Base-by-base conservation (phyloP, 202 grass and related monocot species). In the Brachypodium distachyon region DNA sequence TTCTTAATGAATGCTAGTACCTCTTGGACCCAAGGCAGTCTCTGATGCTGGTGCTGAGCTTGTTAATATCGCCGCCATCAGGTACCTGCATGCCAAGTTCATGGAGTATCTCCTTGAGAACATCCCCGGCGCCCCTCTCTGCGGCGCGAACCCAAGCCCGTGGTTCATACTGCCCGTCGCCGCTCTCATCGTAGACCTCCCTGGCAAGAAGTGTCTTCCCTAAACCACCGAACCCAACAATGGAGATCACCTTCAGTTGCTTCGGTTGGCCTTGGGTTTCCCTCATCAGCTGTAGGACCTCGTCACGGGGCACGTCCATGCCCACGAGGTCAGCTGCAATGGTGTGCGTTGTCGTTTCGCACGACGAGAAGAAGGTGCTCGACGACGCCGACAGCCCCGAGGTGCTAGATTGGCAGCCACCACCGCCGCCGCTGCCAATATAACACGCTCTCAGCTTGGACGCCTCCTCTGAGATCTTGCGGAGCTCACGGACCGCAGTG, bases 201-300 rank as follows among this genome's bases (percentile, higher is more conserved):
- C 9, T 16, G 3, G 76, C 76, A 14, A 78, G 76, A 14, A 9
- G 25, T 4, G 76, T 78, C 26, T 78, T 78, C 10, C 61, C 76
- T 3, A 67, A 53, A 2, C 76, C 76, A 6, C 36, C 25, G n/a
- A 78, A 78, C 0, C 76, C 76, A 0, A 78, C 62, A 0, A 78
- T 21, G 25, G 76, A 56, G 2, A 78, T 67, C n/a, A 76, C 26
- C 25, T 61, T 61, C 28, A 73, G 46, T 34, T 18, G 6, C 1
- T 26, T 47, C 4, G 12, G 53, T 2, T 27, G 27, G 13, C 36
- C 34, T 44, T 74, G 31, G 0, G 4, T 44, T 50, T 71, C 58
- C 17, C 27, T 28, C 2, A 82, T 64, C 34, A 82, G 25, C 34
- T 82, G 69, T 36, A 74, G 48, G 29, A 82, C 4, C 36, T 82